phyloP scores from a whole-genome alignment of 148 eudicot genomes.

The Rhododendron williamsianum region DNA sequence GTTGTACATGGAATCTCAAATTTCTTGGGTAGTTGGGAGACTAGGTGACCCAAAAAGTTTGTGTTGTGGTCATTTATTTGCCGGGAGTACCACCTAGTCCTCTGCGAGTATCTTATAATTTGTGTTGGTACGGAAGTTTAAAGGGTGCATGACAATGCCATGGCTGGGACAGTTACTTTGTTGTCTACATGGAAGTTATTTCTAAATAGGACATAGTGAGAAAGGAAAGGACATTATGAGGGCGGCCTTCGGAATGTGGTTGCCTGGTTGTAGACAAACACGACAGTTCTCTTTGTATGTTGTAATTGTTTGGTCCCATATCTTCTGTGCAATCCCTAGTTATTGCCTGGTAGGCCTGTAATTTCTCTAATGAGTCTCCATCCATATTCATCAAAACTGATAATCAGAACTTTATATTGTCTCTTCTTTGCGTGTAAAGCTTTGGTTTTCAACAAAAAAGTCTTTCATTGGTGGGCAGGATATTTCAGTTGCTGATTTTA shows the following conservation, averaged over 20 bases:
- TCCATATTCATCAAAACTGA: neutral
- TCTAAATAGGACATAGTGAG: neutral
- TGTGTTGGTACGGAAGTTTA: neutral
- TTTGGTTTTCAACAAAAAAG: neutral
- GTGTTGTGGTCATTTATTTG: neutral
- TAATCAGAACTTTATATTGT: neutral
- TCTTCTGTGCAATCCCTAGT: neutral
- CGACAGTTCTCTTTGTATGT: neutral
- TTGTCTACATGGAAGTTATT: neutral
- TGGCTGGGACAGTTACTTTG: neutral
- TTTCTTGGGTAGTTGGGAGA: neutral
- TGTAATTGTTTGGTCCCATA: neutral
- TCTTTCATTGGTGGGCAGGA: neutral
- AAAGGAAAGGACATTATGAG: neutral
- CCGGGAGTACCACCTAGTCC: neutral
- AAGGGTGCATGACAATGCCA: neutral
- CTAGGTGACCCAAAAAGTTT: neutral
- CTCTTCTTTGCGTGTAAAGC: neutral
- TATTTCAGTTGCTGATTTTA: constrained; percentile 18
- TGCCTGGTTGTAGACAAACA: neutral
- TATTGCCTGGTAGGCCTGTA: neutral
- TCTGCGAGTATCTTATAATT: neutral
- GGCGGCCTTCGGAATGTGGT: neutral
- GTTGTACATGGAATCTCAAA: neutral
- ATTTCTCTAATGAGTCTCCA: neutral